phyloP scores from a whole-genome alignment of 208 protist species.

The Leishmania major region DNA sequence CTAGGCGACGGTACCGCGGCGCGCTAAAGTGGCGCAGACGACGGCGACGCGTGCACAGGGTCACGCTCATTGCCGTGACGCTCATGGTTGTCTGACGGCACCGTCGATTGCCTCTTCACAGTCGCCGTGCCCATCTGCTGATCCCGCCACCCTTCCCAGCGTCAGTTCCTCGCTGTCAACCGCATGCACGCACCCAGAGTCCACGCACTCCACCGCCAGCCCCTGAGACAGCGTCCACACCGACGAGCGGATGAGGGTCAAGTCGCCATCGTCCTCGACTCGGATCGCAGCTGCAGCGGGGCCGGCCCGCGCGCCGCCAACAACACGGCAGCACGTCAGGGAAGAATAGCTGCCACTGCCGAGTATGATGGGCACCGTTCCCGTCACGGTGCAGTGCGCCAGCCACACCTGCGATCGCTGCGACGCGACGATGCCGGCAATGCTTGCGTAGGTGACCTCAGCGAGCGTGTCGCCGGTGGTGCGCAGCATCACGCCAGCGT shows the following conservation, averaged over 20 bases:
- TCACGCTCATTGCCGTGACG: not conserved
- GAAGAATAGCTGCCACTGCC: not conserved
- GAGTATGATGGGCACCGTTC: conserved; percentile 2
- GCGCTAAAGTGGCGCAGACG: not conserved
- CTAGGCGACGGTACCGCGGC: not conserved
- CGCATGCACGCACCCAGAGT: not conserved
- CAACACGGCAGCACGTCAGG: conserved; percentile 17
- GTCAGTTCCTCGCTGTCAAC: conserved; percentile 6
- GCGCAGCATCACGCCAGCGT: conserved; percentile 19
- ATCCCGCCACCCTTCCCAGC: not conserved
- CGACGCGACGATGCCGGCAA: conserved; percentile 7
- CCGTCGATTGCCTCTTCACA: not conserved
- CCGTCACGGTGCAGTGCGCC: conserved; percentile 9
- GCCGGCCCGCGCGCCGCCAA: not conserved
- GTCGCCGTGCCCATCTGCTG: not conserved
- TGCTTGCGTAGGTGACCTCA: conserved; percentile 8
- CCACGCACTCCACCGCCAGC: conserved; percentile 5
- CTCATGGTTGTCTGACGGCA: not conserved
- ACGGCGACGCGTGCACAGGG: not conserved
- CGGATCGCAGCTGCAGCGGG: not conserved
- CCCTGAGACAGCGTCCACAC: conserved; percentile 22
- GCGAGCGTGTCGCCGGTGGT: conserved; percentile 12
- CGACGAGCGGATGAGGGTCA: conserved; percentile 7
- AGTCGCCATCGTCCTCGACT: not conserved
- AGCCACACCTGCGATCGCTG: conserved; percentile 9